These are phyloP conservation scores for Alternaria solani DNA, from an alignment of 2,329 filamentous ascomycete genomes.

Conservation along the genomic window DNA sequence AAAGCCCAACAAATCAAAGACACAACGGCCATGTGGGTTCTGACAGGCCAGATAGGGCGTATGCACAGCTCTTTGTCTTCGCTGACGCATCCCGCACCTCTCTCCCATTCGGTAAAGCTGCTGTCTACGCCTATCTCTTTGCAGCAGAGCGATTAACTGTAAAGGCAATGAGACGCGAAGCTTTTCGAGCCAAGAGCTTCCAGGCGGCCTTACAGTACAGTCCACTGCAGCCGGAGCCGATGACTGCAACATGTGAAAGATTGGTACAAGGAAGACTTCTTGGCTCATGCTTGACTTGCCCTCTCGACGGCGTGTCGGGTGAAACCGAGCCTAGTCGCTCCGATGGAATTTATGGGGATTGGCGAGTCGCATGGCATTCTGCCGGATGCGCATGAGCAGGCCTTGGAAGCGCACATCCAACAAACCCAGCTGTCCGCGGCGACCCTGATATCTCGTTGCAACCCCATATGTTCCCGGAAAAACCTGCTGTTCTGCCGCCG, in stretches of 20 bases:
- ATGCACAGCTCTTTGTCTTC: slow-evolving; percentile 3
- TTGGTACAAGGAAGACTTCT: neutral
- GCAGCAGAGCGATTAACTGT: neutral
- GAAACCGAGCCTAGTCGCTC: slow-evolving; percentile 11
- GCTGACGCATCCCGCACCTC: slow-evolving; percentile 14
- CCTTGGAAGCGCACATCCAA: neutral
- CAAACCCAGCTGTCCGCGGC: neutral
- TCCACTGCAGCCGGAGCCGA: slow-evolving; percentile 1
- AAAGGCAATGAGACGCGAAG: slow-evolving; percentile 6
- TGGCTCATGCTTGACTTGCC: slow-evolving; percentile 1
- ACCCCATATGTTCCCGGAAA: slow-evolving; percentile 1
- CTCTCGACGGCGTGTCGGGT: slow-evolving; percentile 4
- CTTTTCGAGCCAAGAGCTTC: slow-evolving; percentile 5
- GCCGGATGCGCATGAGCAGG: slow-evolving; percentile 10
- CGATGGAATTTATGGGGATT: slow-evolving; percentile 11
- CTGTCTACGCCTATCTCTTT: slow-evolving; percentile 5
- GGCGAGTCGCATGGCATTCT: slow-evolving; percentile 13
- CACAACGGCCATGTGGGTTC: neutral
- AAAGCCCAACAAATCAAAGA: neutral
- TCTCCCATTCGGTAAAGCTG: slow-evolving; percentile 7
- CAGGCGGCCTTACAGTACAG: slow-evolving; percentile 8
- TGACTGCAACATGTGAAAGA: neutral
- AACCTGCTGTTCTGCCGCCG: slow-evolving; percentile 3
- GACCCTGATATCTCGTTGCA: neutral
- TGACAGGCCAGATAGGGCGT: neutral